Conservation (phyloP, 371 early-diverging fungal genomes). For the Thermomucor indicae-seudaticae region DNA sequence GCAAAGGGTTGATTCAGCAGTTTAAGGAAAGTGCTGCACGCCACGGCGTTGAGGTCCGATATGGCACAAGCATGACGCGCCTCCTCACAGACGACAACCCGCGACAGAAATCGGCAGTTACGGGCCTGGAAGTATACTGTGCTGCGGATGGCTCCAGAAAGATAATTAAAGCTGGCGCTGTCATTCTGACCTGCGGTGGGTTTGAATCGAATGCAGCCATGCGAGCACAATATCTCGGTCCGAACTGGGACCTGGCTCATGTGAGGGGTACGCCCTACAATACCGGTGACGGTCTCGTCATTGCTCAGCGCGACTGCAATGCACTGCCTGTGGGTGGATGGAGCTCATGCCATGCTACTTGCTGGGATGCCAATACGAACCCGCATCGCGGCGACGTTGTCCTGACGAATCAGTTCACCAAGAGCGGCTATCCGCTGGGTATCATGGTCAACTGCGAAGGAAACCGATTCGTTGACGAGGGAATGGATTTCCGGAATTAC, state of each 20-base stretch:
- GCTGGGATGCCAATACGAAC: slow-evolving; percentile 18
- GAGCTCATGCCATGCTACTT: slow-evolving; percentile 14
- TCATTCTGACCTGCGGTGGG: slow-evolving; percentile 15
- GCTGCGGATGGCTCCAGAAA: background rate
- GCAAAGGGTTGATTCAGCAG: slow-evolving; percentile 13
- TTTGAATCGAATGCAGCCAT: slow-evolving; percentile 12
- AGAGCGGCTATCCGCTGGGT: slow-evolving; percentile 16
- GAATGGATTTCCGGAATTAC: slow-evolving; percentile 18
- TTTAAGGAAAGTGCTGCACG: slow-evolving; percentile 3
- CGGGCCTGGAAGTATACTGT: slow-evolving; percentile 4
- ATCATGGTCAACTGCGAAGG: slow-evolving; percentile 15
- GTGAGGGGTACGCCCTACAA: slow-evolving; percentile 21
- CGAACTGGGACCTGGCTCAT: slow-evolving; percentile 14
- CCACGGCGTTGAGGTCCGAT: slow-evolving; percentile 6
- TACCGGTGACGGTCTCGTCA: slow-evolving; percentile 13
- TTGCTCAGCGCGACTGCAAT: slow-evolving; percentile 11
- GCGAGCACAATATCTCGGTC: slow-evolving; percentile 20
- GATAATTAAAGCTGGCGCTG: background rate
- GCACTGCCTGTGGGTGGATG: slow-evolving; percentile 11
- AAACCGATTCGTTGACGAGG: slow-evolving; percentile 17
- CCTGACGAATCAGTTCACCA: slow-evolving; percentile 17
- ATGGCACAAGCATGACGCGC: slow-evolving; percentile 5
- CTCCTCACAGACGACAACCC: background rate
- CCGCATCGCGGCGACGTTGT: slow-evolving; percentile 8
- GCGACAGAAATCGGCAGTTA: background rate